phyloP scores from a whole-genome alignment of 2,329 filamentous ascomycete genomes.

The Fonsecaea multimorphosa region DNA sequence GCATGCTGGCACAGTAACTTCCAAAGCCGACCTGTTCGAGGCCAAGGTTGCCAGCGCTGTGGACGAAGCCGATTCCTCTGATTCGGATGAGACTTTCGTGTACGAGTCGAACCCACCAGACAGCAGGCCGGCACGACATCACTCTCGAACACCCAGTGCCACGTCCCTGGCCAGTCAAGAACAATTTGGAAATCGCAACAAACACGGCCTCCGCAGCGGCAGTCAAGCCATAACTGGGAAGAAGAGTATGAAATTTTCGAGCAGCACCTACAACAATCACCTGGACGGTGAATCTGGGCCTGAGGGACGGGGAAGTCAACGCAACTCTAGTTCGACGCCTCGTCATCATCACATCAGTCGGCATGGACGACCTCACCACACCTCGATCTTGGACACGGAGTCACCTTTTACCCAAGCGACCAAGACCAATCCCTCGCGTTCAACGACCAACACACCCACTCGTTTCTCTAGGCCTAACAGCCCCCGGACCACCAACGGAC shows the following conservation, averaged over 20 bases:
- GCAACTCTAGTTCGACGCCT: conserved; percentile 64
- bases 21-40: conserved; percentile 97
- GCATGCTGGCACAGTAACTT: conserved; percentile 67
- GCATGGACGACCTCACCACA: conserved; percentile 74
- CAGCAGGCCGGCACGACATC: conserved; percentile 73
- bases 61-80: conserved; percentile 93
- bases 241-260: conserved; percentile 96
- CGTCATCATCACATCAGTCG: conserved; percentile 82
- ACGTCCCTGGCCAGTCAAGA: conserved; percentile 70
- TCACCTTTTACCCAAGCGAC: conserved; percentile 75
- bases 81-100: conserved; percentile 98
- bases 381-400: conserved; percentile 76
- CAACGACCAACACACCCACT: conserved; percentile 46
- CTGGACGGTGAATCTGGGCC: conserved; percentile 71
- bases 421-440: conserved; percentile 66
- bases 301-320: conserved; percentile 66
- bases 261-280: conserved; percentile 71
- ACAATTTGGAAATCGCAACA: conserved; percentile 59
- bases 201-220: conserved; percentile 70
- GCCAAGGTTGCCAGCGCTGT: conserved; percentile 95
- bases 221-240: conserved; percentile 72
- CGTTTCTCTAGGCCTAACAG: conserved; percentile 73
- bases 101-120: conserved; percentile 94
- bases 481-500: conserved; percentile 64
- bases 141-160: conserved; percentile 92